Evolutionary conservation across 73 alveolate species (phyloP).

Genomic region (Uronychia setigera): DNA sequence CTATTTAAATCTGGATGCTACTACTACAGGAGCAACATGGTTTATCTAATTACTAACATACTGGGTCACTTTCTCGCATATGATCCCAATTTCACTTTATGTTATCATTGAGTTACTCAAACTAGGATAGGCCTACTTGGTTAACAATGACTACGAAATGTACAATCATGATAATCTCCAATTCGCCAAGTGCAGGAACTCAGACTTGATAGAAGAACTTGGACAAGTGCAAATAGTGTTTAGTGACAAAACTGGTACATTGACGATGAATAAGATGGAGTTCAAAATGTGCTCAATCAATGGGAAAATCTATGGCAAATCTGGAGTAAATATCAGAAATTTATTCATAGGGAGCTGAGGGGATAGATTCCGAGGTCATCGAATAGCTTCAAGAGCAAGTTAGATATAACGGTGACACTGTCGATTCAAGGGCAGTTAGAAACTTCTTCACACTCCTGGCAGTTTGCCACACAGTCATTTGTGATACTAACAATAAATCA

Average conservation of each 20-base stretch:
- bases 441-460: slow-evolving; percentile 74
- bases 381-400: background rate
- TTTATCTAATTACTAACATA: slow-evolving; percentile 73
- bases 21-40: slow-evolving; percentile 10
- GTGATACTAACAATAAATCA: slow-evolving; percentile 48
- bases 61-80: slow-evolving; percentile 92
- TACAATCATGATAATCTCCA: slow-evolving; percentile 77
- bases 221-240: slow-evolving; percentile 99
- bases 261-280: slow-evolving; percentile 98
- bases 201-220: slow-evolving; percentile 98
- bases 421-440: slow-evolving; percentile 14
- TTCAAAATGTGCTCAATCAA: slow-evolving; percentile 91
- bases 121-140: slow-evolving; percentile 82
- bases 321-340: slow-evolving; percentile 22
- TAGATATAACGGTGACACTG: background rate
- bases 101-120: slow-evolving; percentile 96
- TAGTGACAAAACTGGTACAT: slow-evolving; percentile 99
- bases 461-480: slow-evolving; percentile 87
- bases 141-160: slow-evolving; percentile 81
- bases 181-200: slow-evolving; percentile 94
- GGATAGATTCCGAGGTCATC: background rate
- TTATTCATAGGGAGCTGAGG: slow-evolving; percentile 8
- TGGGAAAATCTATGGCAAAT: slow-evolving; percentile 77
- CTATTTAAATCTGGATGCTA: slow-evolving; percentile 29
- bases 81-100: slow-evolving; percentile 97